Evolutionary conservation across 257 asterid genomes (phyloP), one percentile per base, ranked within the genome.

Genomic region (Solanum commersonii): DNA sequence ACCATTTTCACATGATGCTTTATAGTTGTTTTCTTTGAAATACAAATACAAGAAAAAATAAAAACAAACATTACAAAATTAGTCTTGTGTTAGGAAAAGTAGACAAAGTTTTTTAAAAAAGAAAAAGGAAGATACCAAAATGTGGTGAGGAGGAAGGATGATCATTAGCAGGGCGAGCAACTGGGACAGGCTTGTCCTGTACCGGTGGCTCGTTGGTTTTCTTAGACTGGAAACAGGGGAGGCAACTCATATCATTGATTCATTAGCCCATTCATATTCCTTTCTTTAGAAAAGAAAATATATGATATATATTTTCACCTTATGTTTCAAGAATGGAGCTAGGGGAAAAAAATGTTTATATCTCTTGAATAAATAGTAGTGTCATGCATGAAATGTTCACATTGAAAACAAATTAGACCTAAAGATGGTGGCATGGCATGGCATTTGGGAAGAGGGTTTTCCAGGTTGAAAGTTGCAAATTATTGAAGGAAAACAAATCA

Each of bases 151-250:
- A 23, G 4, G 94, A 49, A 13, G 94, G 89, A 60, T 87, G 89
- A 60, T 87, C 65, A 74, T 85, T 87, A 78, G 73, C 90, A 73
- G 94, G 91, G 86, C 83, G 95, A 90, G 98, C 96, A 4, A 89
- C 87, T 4, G 94, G 95, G 33, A 91, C 46, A 37, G 49, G 15
- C 46, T 5, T 56, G 73, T 89, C 88, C 20, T 90, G 25, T 3
- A n/a, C 90, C 10, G 88, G 84, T 33, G 89, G 86, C n/a, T 88
- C 84, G 25, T 81, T 59, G 87, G 86, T 85, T 34, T 92, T 86
- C 73, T 87, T 93, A n/a, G 81, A 88, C 84, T 87, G 86, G 86
- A 96, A 96, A 95, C 98, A 96, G 42, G 98, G 98, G 93, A 96
- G 91, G 94, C 99, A 96, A 88, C 85, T 88, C 93, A 91, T 88